Evolutionary conservation across 495 filamentous ascomycete species (phyloP).

Genomic region (Aspergillus coremiiformis): DNA sequence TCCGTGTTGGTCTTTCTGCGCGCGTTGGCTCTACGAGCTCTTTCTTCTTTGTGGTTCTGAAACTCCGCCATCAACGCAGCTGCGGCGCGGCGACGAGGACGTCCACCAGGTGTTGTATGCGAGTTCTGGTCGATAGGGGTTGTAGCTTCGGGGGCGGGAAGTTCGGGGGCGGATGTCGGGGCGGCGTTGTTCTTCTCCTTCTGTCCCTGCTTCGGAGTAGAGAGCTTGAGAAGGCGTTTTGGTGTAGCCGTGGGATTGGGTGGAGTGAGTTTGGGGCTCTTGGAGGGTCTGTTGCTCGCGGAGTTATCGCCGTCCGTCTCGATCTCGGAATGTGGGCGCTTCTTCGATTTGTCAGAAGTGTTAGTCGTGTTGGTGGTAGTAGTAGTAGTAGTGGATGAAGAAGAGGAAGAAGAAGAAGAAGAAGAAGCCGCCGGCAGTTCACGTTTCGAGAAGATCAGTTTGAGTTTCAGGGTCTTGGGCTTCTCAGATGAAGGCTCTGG

Average conservation of each 20-base stretch:
- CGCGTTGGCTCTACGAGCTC: conserved; percentile 15
- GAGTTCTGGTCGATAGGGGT: conserved; percentile 1
- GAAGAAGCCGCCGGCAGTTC: not conserved
- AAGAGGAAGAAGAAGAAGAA: too few species aligned
- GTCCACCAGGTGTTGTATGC: conserved; percentile 9
- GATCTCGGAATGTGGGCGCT: conserved; percentile 13
- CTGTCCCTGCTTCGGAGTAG: not conserved
- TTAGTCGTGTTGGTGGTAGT: not conserved
- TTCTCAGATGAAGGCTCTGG: not conserved
- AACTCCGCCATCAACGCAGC: conserved; percentile 16
- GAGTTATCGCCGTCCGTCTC: conserved; percentile 2
- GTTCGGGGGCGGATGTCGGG: not conserved
- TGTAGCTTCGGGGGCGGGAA: not conserved
- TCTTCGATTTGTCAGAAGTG: conserved; percentile 5
- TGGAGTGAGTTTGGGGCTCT: conserved; percentile 1
- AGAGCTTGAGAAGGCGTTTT: not conserved
- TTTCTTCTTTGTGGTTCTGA: conserved; percentile 13
- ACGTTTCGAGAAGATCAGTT: not conserved
- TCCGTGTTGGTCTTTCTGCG: conserved; percentile 8
- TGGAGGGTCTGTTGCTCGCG: not conserved
- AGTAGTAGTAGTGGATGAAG: too few species aligned
- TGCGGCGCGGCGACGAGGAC: conserved; percentile 20
- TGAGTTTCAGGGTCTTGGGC: not conserved
- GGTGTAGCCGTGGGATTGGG: not conserved
- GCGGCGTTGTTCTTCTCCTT: not conserved